Evolutionary conservation across 228 moss, liverwort and hornwort genomes (phyloP).

Genomic region (Sphagnum magellanicum): DNA sequence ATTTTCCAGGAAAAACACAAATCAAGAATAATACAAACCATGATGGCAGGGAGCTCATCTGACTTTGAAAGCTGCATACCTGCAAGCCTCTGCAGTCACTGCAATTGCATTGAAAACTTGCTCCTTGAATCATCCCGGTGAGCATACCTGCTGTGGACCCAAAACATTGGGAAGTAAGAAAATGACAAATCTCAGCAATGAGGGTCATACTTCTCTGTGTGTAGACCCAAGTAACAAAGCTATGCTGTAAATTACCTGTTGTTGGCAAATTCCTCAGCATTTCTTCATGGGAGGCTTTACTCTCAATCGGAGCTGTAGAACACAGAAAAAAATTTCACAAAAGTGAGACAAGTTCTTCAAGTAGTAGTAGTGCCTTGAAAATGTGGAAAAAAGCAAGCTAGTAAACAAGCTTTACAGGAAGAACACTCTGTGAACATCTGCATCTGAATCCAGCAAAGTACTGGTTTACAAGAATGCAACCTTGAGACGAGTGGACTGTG

Average conservation of each 20-base stretch:
- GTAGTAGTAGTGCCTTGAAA: no score
- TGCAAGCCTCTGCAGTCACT: conserved; percentile 59
- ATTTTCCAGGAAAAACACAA: no score
- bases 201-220: conserved; percentile 36
- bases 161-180: neutral
- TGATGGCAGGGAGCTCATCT: no score
- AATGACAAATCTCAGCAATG: neutral
- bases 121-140: conserved; percentile 52
- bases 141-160: conserved; percentile 50
- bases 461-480: conserved; percentile 5
- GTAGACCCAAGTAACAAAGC: conserved; percentile 76
- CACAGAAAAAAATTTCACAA: neutral
- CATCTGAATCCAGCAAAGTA: no score
- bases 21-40: no score
- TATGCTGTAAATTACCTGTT: conserved; percentile 68
- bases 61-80: conserved; percentile 10
- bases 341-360: no score
- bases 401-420: no score
- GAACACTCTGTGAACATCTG: no score
- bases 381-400: no score
- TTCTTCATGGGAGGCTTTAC: conserved; percentile 42
- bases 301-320: conserved; percentile 49
- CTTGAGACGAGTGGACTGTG: conserved; percentile 37
- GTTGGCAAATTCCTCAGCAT: conserved; percentile 68
- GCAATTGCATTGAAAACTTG: conserved; percentile 76